Evolutionary conservation across 768 basidiomycete species (phyloP).

Genomic region (Hygrophorus russula): DNA sequence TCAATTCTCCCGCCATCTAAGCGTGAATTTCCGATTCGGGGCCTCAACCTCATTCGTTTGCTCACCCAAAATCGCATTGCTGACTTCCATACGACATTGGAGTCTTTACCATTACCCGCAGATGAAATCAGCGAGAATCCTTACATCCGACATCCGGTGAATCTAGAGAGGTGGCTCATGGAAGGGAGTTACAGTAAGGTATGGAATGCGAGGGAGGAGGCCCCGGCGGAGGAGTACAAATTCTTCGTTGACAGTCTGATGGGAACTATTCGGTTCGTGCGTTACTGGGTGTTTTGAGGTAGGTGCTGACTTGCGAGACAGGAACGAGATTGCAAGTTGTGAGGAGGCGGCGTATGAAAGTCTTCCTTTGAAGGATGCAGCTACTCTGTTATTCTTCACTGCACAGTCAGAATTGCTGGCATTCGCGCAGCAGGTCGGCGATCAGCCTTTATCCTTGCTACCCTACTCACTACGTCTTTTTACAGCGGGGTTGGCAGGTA

Average conservation of each 20-base stretch:
- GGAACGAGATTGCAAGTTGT: conserved; percentile 95
- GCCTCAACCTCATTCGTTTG: conserved; percentile 88
- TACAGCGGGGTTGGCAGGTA: conserved; percentile 77
- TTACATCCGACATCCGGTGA: conserved; percentile 76
- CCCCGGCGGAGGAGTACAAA: conserved; percentile 89
- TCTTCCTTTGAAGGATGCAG: conserved; percentile 82
- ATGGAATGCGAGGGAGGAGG: conserved; percentile 89
- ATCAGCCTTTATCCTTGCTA: conserved; percentile 1
- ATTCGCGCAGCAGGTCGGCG: conserved; percentile 68
- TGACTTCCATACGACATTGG: conserved; percentile 94
- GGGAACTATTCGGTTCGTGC: conserved; percentile 77
- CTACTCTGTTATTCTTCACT: conserved; percentile 85
- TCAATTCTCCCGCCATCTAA: conserved; percentile 71
- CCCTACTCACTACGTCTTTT: conserved; percentile 7
- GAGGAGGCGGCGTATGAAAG: conserved; percentile 92
- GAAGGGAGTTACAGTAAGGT: conserved; percentile 98
- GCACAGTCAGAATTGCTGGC: conserved; percentile 64
- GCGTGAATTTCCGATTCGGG: conserved; percentile 80
- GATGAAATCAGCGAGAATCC: conserved; percentile 58
- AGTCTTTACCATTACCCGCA: conserved; percentile 68
- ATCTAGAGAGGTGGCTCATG: conserved; percentile 96
- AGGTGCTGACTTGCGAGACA: conserved; percentile 17
- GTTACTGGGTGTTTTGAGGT: not conserved
- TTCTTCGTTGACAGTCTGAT: conserved; percentile 90
- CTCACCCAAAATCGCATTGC: conserved; percentile 95